Base-by-base conservation (phyloP, 2,329 filamentous ascomycete species). In the Botrytis deweyae region DNA sequence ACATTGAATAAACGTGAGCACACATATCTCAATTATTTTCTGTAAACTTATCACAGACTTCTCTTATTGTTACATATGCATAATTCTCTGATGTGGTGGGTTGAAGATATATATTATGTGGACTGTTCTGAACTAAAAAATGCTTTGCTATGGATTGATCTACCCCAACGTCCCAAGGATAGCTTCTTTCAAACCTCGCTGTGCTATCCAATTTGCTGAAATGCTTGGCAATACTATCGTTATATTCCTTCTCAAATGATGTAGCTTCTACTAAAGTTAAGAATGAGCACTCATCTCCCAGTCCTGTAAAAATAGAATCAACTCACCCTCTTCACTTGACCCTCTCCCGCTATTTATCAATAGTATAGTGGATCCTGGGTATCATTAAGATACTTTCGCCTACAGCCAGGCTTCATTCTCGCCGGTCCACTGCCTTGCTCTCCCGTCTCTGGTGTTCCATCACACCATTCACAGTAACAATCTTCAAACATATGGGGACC, bases 241-340 rank as follows among this genome's bases (percentile, higher is more conserved):
- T 0, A 1, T 4, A 18, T 18, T n/a, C 1, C 7, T 1, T 18
- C n/a, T 29, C 4, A 1, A 9, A 18, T n/a, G 18, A 58, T 29
- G 16, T 29, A 16, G n/a, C 52, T 58, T 58, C n/a, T 58, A 29
- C 6, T 8, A 3, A 18, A 29, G 14, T 3, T 58, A 58, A 18
- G 0, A 58, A 18, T 33, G 14, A 58, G n/a, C n/a, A n/a, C 52
- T 29, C 6, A 58, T 18, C 6, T 16, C 3, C 5, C 3, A 18
- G 52, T 9, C 52, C n/a, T 29, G 52, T 58, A 0, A 29, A 16
- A n/a, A 29, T 58, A 18, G 52, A 29, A 3, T 58, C 1, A 4
- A 16, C 52, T 29, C 52, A 29, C n/a, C 5, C n/a, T 58, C n/a
- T 8, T 55, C n/a, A 58, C 52, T 58, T 18, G 14, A 18, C 2